Evolutionary conservation across 495 filamentous ascomycete genomes (phyloP).

Genomic region (Xylaria telfairii): DNA sequence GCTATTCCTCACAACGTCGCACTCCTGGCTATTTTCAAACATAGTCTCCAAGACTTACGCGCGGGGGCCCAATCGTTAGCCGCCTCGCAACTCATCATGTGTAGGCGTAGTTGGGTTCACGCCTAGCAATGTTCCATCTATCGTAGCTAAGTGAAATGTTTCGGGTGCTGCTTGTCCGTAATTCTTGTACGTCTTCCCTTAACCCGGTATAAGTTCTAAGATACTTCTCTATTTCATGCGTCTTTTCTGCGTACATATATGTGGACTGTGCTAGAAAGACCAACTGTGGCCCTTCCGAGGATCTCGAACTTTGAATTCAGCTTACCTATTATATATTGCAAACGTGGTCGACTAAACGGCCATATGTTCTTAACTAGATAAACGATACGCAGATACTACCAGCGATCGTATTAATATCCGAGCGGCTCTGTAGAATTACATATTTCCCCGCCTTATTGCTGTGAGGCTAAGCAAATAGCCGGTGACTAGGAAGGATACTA

Average conservation of each 20-base stretch:
- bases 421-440: background rate
- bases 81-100: background rate
- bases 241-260: background rate
- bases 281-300: background rate
- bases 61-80: background rate
- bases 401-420: background rate
- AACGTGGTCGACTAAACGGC: background rate
- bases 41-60: background rate
- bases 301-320: background rate
- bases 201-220: background rate
- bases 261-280: background rate
- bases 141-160: background rate
- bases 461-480: slow-evolving; percentile 34
- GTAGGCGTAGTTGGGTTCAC: background rate
- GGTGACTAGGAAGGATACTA: slow-evolving; percentile 21
- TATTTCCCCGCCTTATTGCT: background rate
- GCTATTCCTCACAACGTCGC: background rate
- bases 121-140: background rate
- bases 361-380: background rate
- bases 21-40: slow-evolving; percentile 1
- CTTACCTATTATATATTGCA: background rate
- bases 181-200: background rate
- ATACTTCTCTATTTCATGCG: background rate
- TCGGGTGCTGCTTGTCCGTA: slow-evolving; percentile 12
- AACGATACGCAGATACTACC: background rate